These are phyloP conservation scores for Teratosphaeria gauchensis DNA, from an alignment of 2,329 filamentous ascomycete genomes.

Conservation along the genomic window DNA sequence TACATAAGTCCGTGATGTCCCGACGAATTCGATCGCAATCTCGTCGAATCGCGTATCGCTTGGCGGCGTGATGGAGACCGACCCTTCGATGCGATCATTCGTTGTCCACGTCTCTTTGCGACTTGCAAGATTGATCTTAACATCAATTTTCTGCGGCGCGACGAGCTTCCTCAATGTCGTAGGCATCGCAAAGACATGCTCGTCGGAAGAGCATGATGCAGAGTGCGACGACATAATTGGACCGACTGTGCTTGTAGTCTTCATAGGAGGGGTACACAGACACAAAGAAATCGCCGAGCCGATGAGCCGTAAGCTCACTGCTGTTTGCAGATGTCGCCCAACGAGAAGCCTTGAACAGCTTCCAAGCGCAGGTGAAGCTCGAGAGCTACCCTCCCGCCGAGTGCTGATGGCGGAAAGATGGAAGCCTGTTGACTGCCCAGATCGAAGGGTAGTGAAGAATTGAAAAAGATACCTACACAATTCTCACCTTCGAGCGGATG, in stretches of 20 bases:
- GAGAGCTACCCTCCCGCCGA: not conserved
- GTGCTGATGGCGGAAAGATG: too few species aligned
- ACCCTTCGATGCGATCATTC: constrained; percentile 47
- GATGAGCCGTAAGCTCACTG: not conserved
- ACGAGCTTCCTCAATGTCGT: constrained; percentile 17
- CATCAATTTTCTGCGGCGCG: constrained; percentile 27
- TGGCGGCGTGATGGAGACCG: constrained; percentile 40
- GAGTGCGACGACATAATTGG: not conserved
- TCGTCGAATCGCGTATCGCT: constrained; percentile 48
- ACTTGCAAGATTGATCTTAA: constrained; percentile 34
- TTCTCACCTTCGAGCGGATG: too few species aligned
- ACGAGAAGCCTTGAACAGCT: not conserved
- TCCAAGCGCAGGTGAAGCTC: not conserved
- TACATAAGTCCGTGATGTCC: constrained; percentile 43
- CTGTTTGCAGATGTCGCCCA: not conserved
- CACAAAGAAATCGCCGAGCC: not conserved
- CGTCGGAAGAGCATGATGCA: not conserved
- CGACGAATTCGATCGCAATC: constrained; percentile 49
- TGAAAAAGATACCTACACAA: too few species aligned
- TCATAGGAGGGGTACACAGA: not conserved
- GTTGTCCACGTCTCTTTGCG: constrained; percentile 43
- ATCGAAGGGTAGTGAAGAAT: too few species aligned
- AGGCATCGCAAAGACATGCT: constrained; percentile 9
- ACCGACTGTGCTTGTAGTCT: not conserved
- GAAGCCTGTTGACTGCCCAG: too few species aligned